Percentiles rank a stretch among this genome's conserved stretches.
Conservation (phyloP, 179 eudicot genomes). For the Silene coronaria region DNA sequence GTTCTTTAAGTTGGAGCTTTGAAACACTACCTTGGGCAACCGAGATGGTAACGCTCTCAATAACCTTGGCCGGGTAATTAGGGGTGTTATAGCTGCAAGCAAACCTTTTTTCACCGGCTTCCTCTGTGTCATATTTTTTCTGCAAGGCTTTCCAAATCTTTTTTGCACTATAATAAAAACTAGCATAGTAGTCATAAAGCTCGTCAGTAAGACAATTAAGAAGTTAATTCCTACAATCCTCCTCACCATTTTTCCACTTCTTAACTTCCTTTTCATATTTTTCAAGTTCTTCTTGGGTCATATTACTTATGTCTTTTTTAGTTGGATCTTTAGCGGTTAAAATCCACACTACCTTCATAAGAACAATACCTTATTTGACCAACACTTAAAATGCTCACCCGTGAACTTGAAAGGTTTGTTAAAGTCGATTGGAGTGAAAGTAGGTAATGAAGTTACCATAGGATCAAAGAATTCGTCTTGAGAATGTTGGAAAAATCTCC, state of each 20-base stretch:
- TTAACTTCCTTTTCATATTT: neutral
- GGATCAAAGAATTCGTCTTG: slow-evolving; percentile 2
- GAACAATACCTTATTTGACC: slow-evolving; percentile 5
- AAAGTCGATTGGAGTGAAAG: neutral
- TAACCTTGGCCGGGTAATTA: no score
- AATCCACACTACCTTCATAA: slow-evolving; percentile 1
- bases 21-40: no score
- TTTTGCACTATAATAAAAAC: neutral
- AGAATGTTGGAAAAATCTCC: neutral
- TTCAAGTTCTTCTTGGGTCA: neutral
- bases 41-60: no score
- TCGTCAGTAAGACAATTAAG: slow-evolving; percentile 18
- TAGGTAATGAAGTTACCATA: neutral
- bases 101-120: slow-evolving; percentile 19
- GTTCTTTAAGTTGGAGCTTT: no score
- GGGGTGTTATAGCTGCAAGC: no score
- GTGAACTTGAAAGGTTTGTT: slow-evolving; percentile 12
- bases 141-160: slow-evolving; percentile 26
- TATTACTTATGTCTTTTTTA: neutral
- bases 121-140: slow-evolving; percentile 22
- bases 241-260: slow-evolving; percentile 4
- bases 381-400: no score
- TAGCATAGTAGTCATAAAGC: no score
- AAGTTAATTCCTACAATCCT: slow-evolving; percentile 21
- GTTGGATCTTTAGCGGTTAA: neutral